Base-by-base conservation (phyloP, 1,139 yeast genomes). In the Taphrina pruni region DNA sequence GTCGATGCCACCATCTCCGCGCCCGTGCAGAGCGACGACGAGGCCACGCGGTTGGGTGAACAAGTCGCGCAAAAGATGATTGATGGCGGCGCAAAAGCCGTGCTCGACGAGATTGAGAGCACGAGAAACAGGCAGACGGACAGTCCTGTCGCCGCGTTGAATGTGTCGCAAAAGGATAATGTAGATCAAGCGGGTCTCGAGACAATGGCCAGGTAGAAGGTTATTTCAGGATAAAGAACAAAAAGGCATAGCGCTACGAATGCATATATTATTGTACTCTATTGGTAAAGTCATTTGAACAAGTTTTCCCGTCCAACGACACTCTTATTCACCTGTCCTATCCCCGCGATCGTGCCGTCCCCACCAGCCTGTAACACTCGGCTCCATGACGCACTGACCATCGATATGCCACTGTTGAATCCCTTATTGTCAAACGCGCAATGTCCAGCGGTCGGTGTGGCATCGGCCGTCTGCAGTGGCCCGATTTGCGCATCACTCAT, bases 31-130 rank as follows among this genome's bases (percentile, higher is more conserved):
- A 78, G 80, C 52, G 82, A 83, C 72, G 81, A 81, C 48, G 96
- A 91, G 73, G 91, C 97, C 20, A 88, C 86, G 72, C 78, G 77
- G 52, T 84, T 90, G 57, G 99, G 99, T 69, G 81, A 82, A 66
- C 80, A 81, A 69, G 82, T 94, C 73, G 98, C 97, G 36, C 83
- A 84, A 65, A 80, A 80, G 74, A 83, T 94, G 79, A 83, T 88
- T 66, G 84, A 81, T 32, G 83, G 85, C 72, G 99, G 99, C 56
- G 99, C 97, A 20, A 90, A 88, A 77, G 82, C 80, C 69, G 94
- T 94, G 65, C 83, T 94, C 73, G 96, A 91, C 75, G 87, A 82
- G 73, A 90, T 94, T 73, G 90, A 91, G 35, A 62, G 38, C 41
- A 56, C 55, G 36, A 60, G 61, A 50, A 57, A 64, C 21, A 60